phyloP scores from a whole-genome alignment of 2,329 filamentous ascomycete species.

The Cercospora sesami region DNA sequence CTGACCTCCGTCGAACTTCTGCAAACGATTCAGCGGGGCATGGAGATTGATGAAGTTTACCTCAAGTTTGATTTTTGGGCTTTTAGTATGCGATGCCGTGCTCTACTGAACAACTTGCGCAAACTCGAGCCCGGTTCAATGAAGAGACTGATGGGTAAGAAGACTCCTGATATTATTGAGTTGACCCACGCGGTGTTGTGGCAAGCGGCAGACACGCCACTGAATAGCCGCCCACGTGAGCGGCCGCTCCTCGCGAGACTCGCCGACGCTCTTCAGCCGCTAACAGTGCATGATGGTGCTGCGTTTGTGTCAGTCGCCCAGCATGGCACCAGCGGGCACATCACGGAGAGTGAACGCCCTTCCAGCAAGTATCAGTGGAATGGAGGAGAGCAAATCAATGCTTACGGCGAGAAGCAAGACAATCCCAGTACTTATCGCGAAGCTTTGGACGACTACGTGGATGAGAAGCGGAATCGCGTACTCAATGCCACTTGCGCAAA shows the following conservation, averaged over 20 bases:
- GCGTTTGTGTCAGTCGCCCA: not conserved
- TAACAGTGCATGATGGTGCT: not conserved
- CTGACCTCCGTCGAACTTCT: not conserved
- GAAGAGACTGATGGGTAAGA: not conserved
- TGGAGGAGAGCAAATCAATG: not conserved
- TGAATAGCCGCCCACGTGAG: not conserved
- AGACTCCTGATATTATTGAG: not conserved
- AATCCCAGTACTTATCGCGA: not conserved
- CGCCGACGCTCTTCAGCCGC: not conserved
- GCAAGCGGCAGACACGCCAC: not conserved
- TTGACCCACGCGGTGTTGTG: not conserved
- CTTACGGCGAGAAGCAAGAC: not conserved
- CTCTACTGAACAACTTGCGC: not conserved
- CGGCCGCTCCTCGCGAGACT: not conserved
- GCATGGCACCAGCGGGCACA: constrained; percentile 4
- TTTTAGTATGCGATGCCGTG: not conserved
- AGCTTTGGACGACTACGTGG: not conserved
- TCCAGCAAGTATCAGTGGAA: not conserved
- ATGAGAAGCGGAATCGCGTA: not conserved
- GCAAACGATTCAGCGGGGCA: not conserved
- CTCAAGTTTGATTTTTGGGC: not conserved
- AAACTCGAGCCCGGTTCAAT: not conserved
- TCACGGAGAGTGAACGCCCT: not conserved
- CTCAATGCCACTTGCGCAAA: not conserved
- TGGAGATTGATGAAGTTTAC: not conserved